A percentile compares a stretch with the other conserved stretches of the same genome.
phyloP scores from a whole-genome alignment of 2,329 filamentous ascomycete species.

The Ciborinia camelliae region DNA sequence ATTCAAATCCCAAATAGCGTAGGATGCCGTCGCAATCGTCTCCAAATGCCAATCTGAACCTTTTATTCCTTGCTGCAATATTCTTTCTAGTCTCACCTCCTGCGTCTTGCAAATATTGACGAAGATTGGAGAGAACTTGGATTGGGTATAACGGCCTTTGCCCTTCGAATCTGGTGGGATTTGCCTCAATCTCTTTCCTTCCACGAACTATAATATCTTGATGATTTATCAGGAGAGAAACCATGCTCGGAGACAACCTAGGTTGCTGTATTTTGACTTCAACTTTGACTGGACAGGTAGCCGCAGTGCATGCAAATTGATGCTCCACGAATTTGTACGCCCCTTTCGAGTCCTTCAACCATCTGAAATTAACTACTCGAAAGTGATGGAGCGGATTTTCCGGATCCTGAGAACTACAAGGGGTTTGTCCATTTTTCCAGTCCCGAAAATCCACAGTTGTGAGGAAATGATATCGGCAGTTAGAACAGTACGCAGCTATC shows the following conservation, averaged over 20 bases:
- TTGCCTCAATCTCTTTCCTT: slow-evolving; percentile 47
- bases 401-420: slow-evolving; percentile 39
- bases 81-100: slow-evolving; percentile 43
- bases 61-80: slow-evolving; percentile 59
- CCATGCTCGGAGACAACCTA: slow-evolving; percentile 47
- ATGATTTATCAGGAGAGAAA: slow-evolving; percentile 52
- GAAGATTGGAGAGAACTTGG: slow-evolving; percentile 54
- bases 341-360: slow-evolving; percentile 37
- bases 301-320: slow-evolving; percentile 56
- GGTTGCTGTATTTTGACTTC: slow-evolving; percentile 52
- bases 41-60: slow-evolving; percentile 61
- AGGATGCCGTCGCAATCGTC: slow-evolving; percentile 58
- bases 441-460: slow-evolving; percentile 51
- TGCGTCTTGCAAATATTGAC: slow-evolving; percentile 58
- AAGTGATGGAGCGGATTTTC: slow-evolving; percentile 62
- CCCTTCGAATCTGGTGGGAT: slow-evolving; percentile 50
- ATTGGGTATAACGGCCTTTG: slow-evolving; percentile 50
- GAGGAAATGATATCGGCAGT: slow-evolving; percentile 60
- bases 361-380: slow-evolving; percentile 39
- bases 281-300: slow-evolving; percentile 52
- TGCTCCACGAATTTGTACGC: slow-evolving; percentile 43
- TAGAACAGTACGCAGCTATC: slow-evolving; percentile 57
- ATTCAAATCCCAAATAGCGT: slow-evolving; percentile 54
- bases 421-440: slow-evolving; percentile 35
- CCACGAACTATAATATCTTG: slow-evolving; percentile 51